These are phyloP conservation scores for Elongisporangium prolatum DNA, from an alignment of 352 stramenopile species.

Conservation along the genomic window DNA sequence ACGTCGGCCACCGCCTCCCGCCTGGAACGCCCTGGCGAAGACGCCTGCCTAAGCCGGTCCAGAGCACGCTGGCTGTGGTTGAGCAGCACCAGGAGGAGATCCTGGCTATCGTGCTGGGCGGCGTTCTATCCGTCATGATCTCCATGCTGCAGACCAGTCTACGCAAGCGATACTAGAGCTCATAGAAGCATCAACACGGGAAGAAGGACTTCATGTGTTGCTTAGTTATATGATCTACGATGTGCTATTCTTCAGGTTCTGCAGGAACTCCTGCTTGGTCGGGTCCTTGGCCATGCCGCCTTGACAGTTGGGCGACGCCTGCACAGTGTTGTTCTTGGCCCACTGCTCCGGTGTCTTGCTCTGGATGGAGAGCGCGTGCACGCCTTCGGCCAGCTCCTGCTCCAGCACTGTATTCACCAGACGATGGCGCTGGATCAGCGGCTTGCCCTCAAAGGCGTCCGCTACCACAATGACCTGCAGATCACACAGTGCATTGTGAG, in stretches of 20 bases:
- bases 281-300: constrained; percentile 70
- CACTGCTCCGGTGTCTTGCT: constrained; percentile 93
- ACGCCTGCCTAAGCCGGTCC: constrained; percentile 29
- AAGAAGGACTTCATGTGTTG: constrained; percentile 1
- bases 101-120: constrained; percentile 56
- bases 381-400: constrained; percentile 78
- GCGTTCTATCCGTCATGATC: constrained; percentile 66
- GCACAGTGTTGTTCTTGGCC: constrained; percentile 45
- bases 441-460: constrained; percentile 85
- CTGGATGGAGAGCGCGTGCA: constrained; percentile 94
- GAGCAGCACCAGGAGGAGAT: constrained; percentile 76
- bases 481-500: neutral
- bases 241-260: constrained; percentile 22
- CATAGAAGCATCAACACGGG: constrained; percentile 3
- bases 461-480: constrained; percentile 88
- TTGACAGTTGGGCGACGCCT: constrained; percentile 64
- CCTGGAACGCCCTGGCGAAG: constrained; percentile 34
- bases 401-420: constrained; percentile 88
- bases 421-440: constrained; percentile 87
- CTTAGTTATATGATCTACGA: constrained; percentile 8
- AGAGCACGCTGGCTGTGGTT: constrained; percentile 34
- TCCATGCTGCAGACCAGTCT: constrained; percentile 65
- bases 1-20: constrained; percentile 31
- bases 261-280: constrained; percentile 62
- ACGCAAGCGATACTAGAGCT: constrained; percentile 30